Percentiles rank a stretch among this genome's conserved stretches.
Conservation (phyloP, 176 grass and related monocot species). For the Puya raimondii region DNA sequence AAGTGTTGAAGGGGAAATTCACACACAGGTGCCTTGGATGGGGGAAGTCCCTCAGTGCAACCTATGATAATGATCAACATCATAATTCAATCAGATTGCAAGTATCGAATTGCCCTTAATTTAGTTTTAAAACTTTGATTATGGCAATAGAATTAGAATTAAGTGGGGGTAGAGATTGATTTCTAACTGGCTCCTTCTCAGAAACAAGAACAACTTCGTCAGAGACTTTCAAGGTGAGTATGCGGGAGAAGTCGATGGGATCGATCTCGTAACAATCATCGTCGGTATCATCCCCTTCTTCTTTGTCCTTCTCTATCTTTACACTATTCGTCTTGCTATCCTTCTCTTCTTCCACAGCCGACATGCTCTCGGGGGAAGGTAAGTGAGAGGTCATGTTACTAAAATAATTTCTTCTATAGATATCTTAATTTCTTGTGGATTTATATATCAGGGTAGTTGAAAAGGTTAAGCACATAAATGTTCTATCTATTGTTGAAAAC, state of each 20-base stretch:
- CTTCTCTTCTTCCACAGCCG: slow-evolving; percentile 14
- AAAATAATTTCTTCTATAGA: background rate
- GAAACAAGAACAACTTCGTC: slow-evolving; percentile 42
- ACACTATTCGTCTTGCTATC: slow-evolving; percentile 9
- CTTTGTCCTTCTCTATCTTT: slow-evolving; percentile 1
- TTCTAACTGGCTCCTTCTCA: slow-evolving; percentile 34
- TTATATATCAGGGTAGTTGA: too few relatives aligned
- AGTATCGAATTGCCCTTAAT: background rate
- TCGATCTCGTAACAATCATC: slow-evolving; percentile 3
- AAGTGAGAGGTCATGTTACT: background rate
- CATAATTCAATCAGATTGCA: background rate
- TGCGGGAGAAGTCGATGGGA: slow-evolving; percentile 20
- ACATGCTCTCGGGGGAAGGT: background rate
- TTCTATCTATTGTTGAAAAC: too few relatives aligned
- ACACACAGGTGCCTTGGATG: slow-evolving; percentile 63
- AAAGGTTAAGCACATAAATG: too few relatives aligned
- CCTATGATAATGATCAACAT: slow-evolving; percentile 17
- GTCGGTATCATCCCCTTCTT: background rate
- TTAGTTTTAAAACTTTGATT: background rate
- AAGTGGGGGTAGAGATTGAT: background rate
- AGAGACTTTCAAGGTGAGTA: slow-evolving; percentile 11
- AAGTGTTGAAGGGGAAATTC: slow-evolving; percentile 39
- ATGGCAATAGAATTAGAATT: too few relatives aligned
- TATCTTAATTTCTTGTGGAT: too few relatives aligned
- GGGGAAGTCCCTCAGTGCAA: slow-evolving; percentile 52